phyloP scores from a whole-genome alignment of 371 early-diverging fungal species.

The Apophysomyces trapeziformis region DNA sequence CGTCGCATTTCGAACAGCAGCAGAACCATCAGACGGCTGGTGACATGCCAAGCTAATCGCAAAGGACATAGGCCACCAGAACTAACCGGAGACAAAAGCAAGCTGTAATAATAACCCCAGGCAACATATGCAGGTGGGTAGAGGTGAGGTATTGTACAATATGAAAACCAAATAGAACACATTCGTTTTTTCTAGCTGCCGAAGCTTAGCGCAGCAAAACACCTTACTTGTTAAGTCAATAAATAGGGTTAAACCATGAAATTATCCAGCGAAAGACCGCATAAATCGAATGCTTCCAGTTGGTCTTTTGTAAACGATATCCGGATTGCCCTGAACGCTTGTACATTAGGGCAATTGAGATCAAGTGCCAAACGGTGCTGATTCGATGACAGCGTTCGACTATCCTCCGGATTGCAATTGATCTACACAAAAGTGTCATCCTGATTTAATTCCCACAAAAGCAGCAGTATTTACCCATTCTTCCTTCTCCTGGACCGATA shows the following conservation, averaged over 20 bases:
- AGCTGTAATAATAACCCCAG: too few species aligned
- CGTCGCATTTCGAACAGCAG: too few species aligned
- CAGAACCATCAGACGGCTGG: too few species aligned
- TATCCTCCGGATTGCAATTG: not conserved
- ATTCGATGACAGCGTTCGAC: not conserved
- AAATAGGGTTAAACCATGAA: constrained; percentile 6
- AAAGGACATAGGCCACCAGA: too few species aligned
- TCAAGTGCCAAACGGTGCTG: constrained; percentile 2
- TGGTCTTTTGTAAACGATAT: constrained; percentile 13
- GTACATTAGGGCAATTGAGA: constrained; percentile 12
- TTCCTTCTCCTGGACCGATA: not conserved
- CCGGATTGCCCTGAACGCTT: constrained; percentile 12
- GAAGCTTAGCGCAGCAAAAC: too few species aligned
- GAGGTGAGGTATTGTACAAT: too few species aligned
- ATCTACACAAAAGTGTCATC: not conserved
- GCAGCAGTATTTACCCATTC: not conserved
- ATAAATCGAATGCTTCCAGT: constrained; percentile 9
- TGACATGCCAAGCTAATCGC: too few species aligned
- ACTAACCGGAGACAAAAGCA: too few species aligned
- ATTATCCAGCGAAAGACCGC: constrained; percentile 15
- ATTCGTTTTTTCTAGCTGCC: too few species aligned
- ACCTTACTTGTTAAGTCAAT: constrained; percentile 9
- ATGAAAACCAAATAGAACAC: too few species aligned
- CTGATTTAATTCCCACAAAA: not conserved
- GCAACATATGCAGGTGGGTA: too few species aligned